phyloP scores from a whole-genome alignment of 179 eudicot genomes.

The Patellifolia procumbens region DNA sequence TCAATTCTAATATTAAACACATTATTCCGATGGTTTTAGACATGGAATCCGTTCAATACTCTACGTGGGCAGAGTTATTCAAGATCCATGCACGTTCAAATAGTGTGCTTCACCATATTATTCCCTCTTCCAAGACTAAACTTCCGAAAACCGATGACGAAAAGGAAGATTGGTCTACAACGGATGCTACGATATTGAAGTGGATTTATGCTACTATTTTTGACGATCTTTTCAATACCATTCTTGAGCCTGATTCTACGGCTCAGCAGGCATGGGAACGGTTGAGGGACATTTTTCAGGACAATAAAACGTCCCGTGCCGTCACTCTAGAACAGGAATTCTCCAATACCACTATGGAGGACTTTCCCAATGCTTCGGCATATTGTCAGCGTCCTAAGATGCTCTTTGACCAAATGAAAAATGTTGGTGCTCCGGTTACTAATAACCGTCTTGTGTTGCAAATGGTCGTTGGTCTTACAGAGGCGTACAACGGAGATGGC shows the following conservation, averaged over 20 bases:
- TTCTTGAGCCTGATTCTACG: slow-evolving; percentile 20
- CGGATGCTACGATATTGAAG: neutral
- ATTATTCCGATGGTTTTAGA: neutral
- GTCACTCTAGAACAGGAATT: neutral
- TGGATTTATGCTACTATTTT: neutral
- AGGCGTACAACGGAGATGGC: neutral
- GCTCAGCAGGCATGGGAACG: slow-evolving; percentile 22
- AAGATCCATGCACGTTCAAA: neutral
- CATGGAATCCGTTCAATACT: neutral
- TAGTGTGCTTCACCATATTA: neutral
- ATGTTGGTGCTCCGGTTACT: neutral
- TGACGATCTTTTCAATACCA: neutral
- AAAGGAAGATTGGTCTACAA: neutral
- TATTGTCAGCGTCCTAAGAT: slow-evolving; percentile 23
- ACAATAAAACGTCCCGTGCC: neutral
- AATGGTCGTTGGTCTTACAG: neutral
- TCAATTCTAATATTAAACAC: too few species aligned
- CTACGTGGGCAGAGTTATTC: neutral
- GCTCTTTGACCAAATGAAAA: neutral
- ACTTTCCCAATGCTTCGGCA: slow-evolving; percentile 18
- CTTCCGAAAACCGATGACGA: neutral
- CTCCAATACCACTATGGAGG: neutral
- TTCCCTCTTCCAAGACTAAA: neutral
- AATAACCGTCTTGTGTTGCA: neutral
- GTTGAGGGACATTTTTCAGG: neutral